Base-by-base conservation (phyloP, 176 grass and related monocot genomes). In the Bonia amplexicaulis region DNA sequence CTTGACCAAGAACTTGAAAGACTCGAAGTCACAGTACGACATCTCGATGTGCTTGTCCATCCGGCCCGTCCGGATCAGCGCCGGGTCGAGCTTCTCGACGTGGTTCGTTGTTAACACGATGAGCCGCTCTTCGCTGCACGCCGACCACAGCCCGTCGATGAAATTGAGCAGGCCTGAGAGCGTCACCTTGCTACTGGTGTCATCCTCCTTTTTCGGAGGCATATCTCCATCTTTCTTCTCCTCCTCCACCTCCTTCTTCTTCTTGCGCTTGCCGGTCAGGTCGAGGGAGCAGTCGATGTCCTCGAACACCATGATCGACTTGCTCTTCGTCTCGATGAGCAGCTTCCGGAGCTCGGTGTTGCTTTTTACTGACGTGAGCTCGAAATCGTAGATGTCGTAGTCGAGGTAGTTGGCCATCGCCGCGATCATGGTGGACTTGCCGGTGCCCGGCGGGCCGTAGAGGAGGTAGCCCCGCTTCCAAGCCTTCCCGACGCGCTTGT, bases 301-400 rank as follows among this genome's bases (percentile, higher is more conserved):
- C 88, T 97, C 94, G 74, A 97, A 89, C n/a, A 97, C 90, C 71
- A 97, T 97, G 71, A 97, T 85, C 10, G 90, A 92, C 66, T 82
- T 91, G 49, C 66, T 26, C 3, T 61, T 85, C 1, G 82, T 91
- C 77, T 91, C 72, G 16, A 85, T 85, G 57, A 91, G 76, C 7
- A 91, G 86, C 82, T 79, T 88, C n/a, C 86, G 77, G 15, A 92
- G 86, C 47, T 88, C 86, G 31, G 47, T 69, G 90, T 92, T 92
- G 86, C 51, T 78, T 22, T 69, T 17, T 3, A 92, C 82, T 5
- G 86, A 17, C 11, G 90, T 88, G 15, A 86, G 79, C 84, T 90
- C 83, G 35, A 86, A 14, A 71, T 90, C 88, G 45, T 86, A 90
- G 73, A 83, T 9, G 59, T 87, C 84, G 58, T 87, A 83, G 11